Conservation (phyloP, 352 stramenopile species). For the Globisporangium rhizosaccharum region DNA sequence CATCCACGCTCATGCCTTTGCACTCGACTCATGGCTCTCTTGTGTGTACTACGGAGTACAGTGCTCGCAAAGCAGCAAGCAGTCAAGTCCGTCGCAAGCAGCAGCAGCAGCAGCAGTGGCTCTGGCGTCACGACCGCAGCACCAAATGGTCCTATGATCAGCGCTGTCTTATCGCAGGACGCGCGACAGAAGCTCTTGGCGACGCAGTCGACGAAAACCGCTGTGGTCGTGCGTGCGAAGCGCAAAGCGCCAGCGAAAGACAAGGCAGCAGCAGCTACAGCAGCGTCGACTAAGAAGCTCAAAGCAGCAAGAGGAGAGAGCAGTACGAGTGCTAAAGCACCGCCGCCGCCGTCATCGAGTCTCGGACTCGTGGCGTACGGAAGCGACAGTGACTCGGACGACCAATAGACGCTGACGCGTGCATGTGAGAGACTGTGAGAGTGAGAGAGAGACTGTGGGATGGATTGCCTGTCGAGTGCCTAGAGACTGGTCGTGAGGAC, state of each 20-base stretch:
- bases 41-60: conserved; percentile 7
- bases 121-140: not conserved
- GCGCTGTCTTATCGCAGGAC: conserved; percentile 1
- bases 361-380: conserved; percentile 57
- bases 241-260: conserved; percentile 27
- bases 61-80: conserved; percentile 48
- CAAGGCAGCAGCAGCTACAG: not conserved
- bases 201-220: conserved; percentile 20
- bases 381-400: conserved; percentile 60
- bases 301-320: conserved; percentile 15
- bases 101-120: conserved; percentile 5
- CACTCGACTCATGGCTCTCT: not conserved
- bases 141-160: not conserved
- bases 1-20: no score
- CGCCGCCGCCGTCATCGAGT: conserved; percentile 1
- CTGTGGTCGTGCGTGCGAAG: conserved; percentile 52
- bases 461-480: no score
- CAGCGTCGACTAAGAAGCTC: conserved; percentile 12
- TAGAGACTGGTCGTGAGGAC: no score
- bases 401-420: not conserved
- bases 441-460: no score
- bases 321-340: conserved; percentile 12
- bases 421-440: no score
- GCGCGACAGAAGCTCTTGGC: conserved; percentile 17
- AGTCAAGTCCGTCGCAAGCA: conserved; percentile 10